A percentile compares a stretch with the other conserved stretches of the same genome.
Evolutionary conservation across 768 basidiomycete genomes (phyloP).

Genomic region (Amyloporia xantha): DNA sequence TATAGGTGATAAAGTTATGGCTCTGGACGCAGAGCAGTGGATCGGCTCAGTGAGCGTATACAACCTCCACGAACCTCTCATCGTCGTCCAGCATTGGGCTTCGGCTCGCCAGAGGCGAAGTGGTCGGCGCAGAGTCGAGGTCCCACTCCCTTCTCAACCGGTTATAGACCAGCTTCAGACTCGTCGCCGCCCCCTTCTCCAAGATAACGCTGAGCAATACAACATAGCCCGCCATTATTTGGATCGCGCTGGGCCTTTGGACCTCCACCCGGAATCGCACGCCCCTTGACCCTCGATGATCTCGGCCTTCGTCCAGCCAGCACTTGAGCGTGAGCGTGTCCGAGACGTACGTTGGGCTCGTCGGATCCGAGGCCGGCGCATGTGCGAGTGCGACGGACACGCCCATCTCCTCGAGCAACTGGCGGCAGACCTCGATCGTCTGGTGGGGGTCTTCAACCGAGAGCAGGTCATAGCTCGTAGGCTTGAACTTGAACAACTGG

Average conservation of each 20-base stretch:
- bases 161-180: constrained; percentile 69
- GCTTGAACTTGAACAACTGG: constrained; percentile 83
- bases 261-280: constrained; percentile 84
- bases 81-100: constrained; percentile 17
- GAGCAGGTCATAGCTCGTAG: constrained; percentile 48
- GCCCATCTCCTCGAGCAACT: constrained; percentile 65
- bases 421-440: constrained; percentile 68
- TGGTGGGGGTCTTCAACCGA: constrained; percentile 54
- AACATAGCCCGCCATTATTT: constrained; percentile 41
- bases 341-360: constrained; percentile 35
- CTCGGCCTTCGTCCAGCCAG: constrained; percentile 63
- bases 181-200: constrained; percentile 83
- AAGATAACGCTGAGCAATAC: constrained; percentile 63
- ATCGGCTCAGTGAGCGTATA: constrained; percentile 23
- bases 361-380: constrained; percentile 1
- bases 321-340: constrained; percentile 60
- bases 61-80: constrained; percentile 29
- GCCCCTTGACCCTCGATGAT: constrained; percentile 58
- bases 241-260: constrained; percentile 33
- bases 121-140: constrained; percentile 36
- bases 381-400: constrained; percentile 64
- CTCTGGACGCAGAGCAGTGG: neutral
- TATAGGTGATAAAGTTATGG: neutral
- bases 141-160: constrained; percentile 68
- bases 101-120: constrained; percentile 11